These are phyloP conservation scores for Pseudopithomyces chartarum DNA, from an alignment of 2,329 filamentous ascomycete species.

Conservation along the genomic window DNA sequence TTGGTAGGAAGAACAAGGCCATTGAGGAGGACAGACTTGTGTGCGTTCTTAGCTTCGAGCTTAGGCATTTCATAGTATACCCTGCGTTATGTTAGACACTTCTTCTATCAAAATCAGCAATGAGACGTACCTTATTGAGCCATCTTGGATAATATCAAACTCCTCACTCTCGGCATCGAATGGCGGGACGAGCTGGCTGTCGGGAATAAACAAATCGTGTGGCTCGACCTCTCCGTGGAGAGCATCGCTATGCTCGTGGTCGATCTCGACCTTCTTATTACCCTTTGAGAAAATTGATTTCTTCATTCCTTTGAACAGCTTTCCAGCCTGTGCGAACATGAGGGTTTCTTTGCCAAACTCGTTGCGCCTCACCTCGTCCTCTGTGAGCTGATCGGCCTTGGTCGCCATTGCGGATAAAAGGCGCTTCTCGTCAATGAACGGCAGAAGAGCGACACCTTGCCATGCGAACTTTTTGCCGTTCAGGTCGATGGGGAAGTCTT, in stretches of 20 bases:
- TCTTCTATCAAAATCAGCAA: background rate
- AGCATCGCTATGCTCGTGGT: constrained; percentile 75
- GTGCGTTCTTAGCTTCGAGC: constrained; percentile 62
- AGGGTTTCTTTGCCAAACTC: constrained; percentile 79
- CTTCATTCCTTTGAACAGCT: constrained; percentile 84
- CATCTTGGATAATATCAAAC: constrained; percentile 55
- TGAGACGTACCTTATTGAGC: constrained; percentile 74
- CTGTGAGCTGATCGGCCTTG: constrained; percentile 78
- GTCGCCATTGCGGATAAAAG: constrained; percentile 80
- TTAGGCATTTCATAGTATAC: constrained; percentile 85
- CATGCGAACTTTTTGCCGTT: constrained; percentile 99
- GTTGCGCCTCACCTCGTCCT: constrained; percentile 80
- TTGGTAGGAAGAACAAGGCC: constrained; percentile 76
- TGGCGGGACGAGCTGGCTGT: constrained; percentile 79
- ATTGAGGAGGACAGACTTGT: constrained; percentile 93
- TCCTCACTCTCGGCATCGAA: constrained; percentile 62
- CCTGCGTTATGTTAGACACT: constrained; percentile 54
- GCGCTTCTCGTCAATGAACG: constrained; percentile 93
- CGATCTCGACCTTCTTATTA: constrained; percentile 66
- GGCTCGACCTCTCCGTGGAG: constrained; percentile 82
- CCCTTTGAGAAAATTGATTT: constrained; percentile 89
- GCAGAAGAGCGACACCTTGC: constrained; percentile 92
- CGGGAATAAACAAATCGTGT: constrained; percentile 81
- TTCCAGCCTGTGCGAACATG: constrained; percentile 81
- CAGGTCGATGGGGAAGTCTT: constrained; percentile 88